Evolutionary conservation across 306 rosid genomes (phyloP).

Genomic region (Canavalia ensiformis): DNA sequence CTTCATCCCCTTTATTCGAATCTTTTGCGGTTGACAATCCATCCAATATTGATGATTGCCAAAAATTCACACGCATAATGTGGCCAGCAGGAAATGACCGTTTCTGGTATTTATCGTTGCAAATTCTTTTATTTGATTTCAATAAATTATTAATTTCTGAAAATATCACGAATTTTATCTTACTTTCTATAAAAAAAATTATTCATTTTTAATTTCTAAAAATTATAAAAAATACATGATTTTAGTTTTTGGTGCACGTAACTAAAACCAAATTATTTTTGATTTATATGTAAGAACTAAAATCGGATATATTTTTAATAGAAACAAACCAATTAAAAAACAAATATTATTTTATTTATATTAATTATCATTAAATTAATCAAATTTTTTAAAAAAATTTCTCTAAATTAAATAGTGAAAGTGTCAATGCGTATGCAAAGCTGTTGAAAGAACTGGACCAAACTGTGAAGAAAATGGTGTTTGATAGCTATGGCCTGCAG

Average conservation of each 20-base stretch:
- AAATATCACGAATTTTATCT: too few species aligned
- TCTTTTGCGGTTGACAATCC: slow-evolving; percentile 47
- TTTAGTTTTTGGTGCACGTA: too few species aligned
- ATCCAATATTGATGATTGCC: background rate
- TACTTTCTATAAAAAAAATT: too few species aligned
- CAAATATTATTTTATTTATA: background rate
- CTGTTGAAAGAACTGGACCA: slow-evolving; percentile 32
- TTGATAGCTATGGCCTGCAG: slow-evolving; percentile 45
- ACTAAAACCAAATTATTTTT: too few species aligned
- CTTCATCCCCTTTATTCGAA: slow-evolving; percentile 33
- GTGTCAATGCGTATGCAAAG: slow-evolving; percentile 37
- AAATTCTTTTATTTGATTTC: background rate
- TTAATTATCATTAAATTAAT: too few species aligned
- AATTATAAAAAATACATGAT: too few species aligned
- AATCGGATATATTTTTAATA: too few species aligned
- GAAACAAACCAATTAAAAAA: too few species aligned
- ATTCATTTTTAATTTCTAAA: too few species aligned
- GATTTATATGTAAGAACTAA: too few species aligned
- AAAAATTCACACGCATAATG: slow-evolving; percentile 36
- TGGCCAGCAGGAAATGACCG: slow-evolving; percentile 49
- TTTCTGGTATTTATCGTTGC: slow-evolving; percentile 27
- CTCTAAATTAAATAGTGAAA: slow-evolving; percentile 14
- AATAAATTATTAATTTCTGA: too few species aligned
- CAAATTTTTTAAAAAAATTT: background rate
- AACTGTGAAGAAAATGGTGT: slow-evolving; percentile 44